Percentiles rank a stretch among this genome's conserved stretches.
Conservation (phyloP, 352 stramenopile species). For the Blastocystis sp. region DNA sequence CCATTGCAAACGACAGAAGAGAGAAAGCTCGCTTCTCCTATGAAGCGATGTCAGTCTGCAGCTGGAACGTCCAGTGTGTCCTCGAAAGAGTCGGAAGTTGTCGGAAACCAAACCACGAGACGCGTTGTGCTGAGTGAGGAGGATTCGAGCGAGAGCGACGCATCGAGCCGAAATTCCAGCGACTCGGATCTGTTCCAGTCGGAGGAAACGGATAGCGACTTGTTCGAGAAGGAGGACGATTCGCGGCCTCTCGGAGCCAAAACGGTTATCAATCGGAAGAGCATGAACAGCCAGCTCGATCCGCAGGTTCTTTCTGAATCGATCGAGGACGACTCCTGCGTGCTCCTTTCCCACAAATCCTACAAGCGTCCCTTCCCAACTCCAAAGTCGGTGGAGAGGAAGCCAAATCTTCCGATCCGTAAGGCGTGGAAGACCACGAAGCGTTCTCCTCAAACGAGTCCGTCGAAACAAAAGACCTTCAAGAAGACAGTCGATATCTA, state of each 20-base stretch:
- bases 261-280: background rate
- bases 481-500: slow-evolving; percentile 29
- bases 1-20: background rate
- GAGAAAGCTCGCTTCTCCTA: background rate
- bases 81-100: too few relatives aligned
- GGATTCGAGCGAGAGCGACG: too few relatives aligned
- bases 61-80: too few relatives aligned
- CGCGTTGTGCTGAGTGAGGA: too few relatives aligned
- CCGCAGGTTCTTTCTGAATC: background rate
- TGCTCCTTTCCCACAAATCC: background rate
- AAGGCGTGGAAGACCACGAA: background rate
- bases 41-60: too few relatives aligned
- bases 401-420: background rate
- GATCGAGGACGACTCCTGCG: background rate
- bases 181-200: background rate
- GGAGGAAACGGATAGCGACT: background rate
- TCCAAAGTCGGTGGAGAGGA: background rate
- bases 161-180: too few relatives aligned
- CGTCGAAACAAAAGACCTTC: background rate
- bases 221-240: background rate
- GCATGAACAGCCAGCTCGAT: background rate
- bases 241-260: background rate
- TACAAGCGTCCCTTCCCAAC: background rate
- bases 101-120: too few relatives aligned
- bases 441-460: background rate